These are phyloP conservation scores for Boletus mariae DNA, from an alignment of 1,284 basidiomycete species.

Conservation along the genomic window DNA sequence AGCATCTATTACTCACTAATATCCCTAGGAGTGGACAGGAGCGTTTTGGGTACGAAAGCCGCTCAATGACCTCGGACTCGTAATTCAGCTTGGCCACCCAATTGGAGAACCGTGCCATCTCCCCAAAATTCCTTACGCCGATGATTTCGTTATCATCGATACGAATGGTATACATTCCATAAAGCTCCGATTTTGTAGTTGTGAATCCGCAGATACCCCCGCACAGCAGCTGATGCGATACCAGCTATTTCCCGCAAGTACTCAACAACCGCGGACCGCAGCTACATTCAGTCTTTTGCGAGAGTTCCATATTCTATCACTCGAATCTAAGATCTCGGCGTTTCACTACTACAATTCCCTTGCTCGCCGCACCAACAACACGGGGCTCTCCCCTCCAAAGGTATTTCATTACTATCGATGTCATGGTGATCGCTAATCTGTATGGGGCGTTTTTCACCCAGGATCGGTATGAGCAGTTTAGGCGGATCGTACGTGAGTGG, in stretches of 20 bases:
- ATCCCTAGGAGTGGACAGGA: not conserved
- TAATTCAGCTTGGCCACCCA: not conserved
- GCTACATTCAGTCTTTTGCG: not conserved
- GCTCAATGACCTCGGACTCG: not conserved
- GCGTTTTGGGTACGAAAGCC: not conserved
- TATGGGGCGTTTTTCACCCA: not conserved
- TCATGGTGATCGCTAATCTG: not conserved
- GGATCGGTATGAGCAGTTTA: not conserved
- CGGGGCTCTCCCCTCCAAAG: not conserved
- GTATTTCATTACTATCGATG: not conserved
- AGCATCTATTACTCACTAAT: not conserved
- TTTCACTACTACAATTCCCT: not conserved
- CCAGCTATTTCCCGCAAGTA: not conserved
- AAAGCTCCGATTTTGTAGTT: not conserved
- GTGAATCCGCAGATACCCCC: not conserved
- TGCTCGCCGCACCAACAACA: not conserved
- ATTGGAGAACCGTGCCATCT: not conserved
- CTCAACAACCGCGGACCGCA: not conserved
- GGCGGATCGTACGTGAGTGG: not conserved
- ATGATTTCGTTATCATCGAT: not conserved
- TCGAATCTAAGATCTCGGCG: not conserved
- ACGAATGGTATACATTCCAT: not conserved
- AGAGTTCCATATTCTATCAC: not conserved
- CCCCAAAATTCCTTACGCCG: not conserved
- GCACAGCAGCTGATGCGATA: not conserved